Evolutionary conservation across 805 yeast species (phyloP).

Genomic region (Torulaspora quercuum): DNA sequence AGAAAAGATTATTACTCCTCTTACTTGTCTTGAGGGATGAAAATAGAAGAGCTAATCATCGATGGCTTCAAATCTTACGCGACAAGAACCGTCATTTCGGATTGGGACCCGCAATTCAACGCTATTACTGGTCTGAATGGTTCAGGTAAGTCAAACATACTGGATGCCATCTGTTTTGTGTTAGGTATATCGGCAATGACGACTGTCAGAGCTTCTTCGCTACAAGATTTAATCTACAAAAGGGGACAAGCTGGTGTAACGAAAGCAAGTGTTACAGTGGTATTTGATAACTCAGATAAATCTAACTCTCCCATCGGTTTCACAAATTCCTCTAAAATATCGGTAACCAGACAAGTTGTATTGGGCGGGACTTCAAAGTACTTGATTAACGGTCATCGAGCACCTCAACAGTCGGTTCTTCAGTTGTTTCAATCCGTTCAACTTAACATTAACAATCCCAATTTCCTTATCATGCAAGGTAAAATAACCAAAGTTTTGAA

Average conservation of each 20-base stretch:
- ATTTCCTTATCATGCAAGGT: constrained; percentile 97
- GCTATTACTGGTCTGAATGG: constrained; percentile 98
- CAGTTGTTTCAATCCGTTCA: constrained; percentile 92
- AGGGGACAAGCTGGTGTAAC: constrained; percentile 98
- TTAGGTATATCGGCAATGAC: constrained; percentile 91
- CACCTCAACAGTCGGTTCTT: constrained; percentile 88
- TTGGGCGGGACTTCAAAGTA: constrained; percentile 92
- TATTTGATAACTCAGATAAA: constrained; percentile 81
- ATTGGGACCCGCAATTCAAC: constrained; percentile 95
- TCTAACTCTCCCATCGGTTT: constrained; percentile 83
- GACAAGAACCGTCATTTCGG: constrained; percentile 88
- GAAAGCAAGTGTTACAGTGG: constrained; percentile 93
- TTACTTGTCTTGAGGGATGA: constrained; percentile 45
- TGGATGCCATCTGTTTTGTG: constrained; percentile 98
- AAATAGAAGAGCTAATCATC: constrained; percentile 91
- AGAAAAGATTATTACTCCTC: neutral
- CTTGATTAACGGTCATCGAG: constrained; percentile 91
- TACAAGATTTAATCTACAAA: constrained; percentile 92
- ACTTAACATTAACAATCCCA: constrained; percentile 93
- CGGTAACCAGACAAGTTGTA: constrained; percentile 87
- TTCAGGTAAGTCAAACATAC: constrained; percentile 92
- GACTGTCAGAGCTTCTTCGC: constrained; percentile 89
- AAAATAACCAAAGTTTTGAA: constrained; percentile 94
- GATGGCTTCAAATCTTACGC: constrained; percentile 99
- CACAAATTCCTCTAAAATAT: constrained; percentile 69